Conservation (phyloP, 768 basidiomycete genomes). For the Coprinopsis sp. region DNA sequence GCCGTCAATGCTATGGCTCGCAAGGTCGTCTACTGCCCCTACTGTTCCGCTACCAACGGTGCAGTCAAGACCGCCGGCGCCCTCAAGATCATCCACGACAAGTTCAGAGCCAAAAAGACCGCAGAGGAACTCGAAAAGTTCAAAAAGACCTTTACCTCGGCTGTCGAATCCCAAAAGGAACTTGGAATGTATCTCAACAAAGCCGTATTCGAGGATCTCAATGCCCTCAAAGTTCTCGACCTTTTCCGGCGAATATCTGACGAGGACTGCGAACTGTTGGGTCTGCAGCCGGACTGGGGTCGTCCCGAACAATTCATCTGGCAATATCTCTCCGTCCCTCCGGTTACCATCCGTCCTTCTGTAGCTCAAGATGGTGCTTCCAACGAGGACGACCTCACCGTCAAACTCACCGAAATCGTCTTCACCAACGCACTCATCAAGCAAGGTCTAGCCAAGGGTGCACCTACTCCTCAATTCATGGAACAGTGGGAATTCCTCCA, state of each 20-base stretch:
- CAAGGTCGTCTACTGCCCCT: slow-evolving; percentile 88
- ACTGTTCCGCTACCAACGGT: slow-evolving; percentile 92
- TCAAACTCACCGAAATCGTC: slow-evolving; percentile 95
- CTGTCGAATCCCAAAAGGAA: slow-evolving; percentile 84
- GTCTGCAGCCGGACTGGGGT: slow-evolving; percentile 82
- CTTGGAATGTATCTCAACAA: slow-evolving; percentile 80
- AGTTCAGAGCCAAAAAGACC: slow-evolving; percentile 92
- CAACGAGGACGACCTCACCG: slow-evolving; percentile 97
- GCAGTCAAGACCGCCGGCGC: slow-evolving; percentile 94
- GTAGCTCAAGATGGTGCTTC: slow-evolving; percentile 97
- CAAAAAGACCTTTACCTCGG: slow-evolving; percentile 75
- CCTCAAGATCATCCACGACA: slow-evolving; percentile 96
- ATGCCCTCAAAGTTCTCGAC: slow-evolving; percentile 89
- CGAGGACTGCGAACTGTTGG: slow-evolving; percentile 96
- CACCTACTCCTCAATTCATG: slow-evolving; percentile 87
- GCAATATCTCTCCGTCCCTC: slow-evolving; percentile 98
- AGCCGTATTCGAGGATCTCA: slow-evolving; percentile 88
- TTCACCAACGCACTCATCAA: slow-evolving; percentile 92
- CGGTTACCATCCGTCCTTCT: slow-evolving; percentile 94
- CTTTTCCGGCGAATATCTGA: slow-evolving; percentile 90
- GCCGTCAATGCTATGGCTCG: slow-evolving; percentile 82
- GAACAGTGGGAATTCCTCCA: slow-evolving; percentile 99
- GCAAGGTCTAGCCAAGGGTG: slow-evolving; percentile 82
- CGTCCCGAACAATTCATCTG: slow-evolving; percentile 97
- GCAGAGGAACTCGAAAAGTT: slow-evolving; percentile 85